Evolutionary conservation across 257 asterid genomes (phyloP).

Genomic region (Nicotiana otophora): DNA sequence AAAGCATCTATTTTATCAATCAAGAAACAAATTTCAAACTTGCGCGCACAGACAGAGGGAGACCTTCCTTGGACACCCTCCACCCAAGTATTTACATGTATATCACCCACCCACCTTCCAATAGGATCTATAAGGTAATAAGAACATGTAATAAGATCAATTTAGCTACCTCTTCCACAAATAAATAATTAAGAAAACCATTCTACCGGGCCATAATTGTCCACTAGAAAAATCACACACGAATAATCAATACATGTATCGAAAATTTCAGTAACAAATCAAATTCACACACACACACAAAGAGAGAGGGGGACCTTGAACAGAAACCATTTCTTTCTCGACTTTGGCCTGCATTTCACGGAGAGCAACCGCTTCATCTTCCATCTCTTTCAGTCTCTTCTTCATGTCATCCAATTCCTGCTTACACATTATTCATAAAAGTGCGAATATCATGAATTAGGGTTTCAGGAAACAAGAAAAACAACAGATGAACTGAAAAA

Average conservation of each 20-base stretch:
- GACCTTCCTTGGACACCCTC: background rate
- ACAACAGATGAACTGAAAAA: background rate
- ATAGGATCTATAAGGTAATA: background rate
- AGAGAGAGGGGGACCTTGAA: slow-evolving; percentile 7
- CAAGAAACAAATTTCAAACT: background rate
- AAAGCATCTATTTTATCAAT: background rate
- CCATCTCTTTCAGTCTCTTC: slow-evolving; percentile 12
- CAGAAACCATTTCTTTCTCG: slow-evolving; percentile 10
- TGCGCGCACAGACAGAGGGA: background rate
- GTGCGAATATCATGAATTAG: background rate
- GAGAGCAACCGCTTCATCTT: slow-evolving; percentile 12
- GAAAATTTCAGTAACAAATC: background rate
- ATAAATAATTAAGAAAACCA: background rate
- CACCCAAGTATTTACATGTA: background rate
- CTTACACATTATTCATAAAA: background rate
- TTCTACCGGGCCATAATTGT: background rate
- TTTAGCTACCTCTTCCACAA: background rate
- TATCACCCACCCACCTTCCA: background rate
- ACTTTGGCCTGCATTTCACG: slow-evolving; percentile 14
- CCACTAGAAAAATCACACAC: background rate
- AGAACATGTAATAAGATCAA: background rate
- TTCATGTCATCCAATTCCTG: slow-evolving; percentile 17
- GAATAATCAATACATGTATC: background rate
- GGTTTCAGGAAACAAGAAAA: background rate
- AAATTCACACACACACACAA: background rate